phyloP scores from a whole-genome alignment of 1,139 yeast genomes.

The Saccharomyces hybrid region DNA sequence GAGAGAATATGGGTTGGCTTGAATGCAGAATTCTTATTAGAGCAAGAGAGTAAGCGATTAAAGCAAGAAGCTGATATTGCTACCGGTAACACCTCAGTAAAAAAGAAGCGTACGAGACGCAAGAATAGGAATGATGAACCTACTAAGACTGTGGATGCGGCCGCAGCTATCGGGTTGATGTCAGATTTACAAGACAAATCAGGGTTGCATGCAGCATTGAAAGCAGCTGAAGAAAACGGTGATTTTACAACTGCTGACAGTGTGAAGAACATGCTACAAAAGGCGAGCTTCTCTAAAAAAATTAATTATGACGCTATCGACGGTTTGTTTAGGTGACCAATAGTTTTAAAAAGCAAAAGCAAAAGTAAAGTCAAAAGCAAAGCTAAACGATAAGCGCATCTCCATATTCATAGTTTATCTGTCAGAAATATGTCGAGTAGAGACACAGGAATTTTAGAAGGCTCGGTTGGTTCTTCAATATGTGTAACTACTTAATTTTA shows the following conservation, averaged over 20 bases:
- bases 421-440: background rate
- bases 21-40: constrained; percentile 76
- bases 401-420: no score
- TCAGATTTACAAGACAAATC: constrained; percentile 25
- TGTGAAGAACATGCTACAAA: constrained; percentile 61
- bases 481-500: background rate
- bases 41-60: constrained; percentile 76
- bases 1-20: constrained; percentile 83
- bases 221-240: constrained; percentile 40
- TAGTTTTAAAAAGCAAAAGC: background rate
- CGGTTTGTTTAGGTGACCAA: constrained; percentile 40
- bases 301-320: constrained; percentile 78
- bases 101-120: constrained; percentile 35
- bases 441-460: background rate
- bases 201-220: constrained; percentile 32
- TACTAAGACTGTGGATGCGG: constrained; percentile 6
- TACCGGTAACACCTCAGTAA: constrained; percentile 62
- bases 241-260: constrained; percentile 61
- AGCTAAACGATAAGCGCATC: no score
- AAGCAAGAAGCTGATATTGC: constrained; percentile 81
- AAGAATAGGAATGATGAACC: constrained; percentile 12
- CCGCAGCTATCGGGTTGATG: constrained; percentile 15
- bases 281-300: constrained; percentile 72
- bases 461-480: background rate
- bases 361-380: background rate